Evolutionary conservation across 148 eudicot genomes (phyloP), one percentile per base, ranked within the genome.

Genomic region (Cornus florida): DNA sequence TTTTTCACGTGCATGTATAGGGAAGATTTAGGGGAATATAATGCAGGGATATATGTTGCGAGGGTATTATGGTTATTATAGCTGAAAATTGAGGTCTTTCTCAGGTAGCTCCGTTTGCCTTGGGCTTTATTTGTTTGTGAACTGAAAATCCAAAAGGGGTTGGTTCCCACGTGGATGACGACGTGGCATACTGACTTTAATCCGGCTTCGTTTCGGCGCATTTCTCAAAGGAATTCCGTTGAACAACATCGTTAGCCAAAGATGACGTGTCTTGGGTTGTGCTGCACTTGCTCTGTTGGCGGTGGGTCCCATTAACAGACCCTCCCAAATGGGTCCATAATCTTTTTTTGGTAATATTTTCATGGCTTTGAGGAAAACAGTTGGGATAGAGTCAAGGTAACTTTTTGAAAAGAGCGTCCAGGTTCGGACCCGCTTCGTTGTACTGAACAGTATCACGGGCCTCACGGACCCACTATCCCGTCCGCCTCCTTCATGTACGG

Each of bases 361-460:
- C 6, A 39, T 17, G 7, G 22, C 3, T 7, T 33, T 11, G 43
- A 20, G 19, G 33, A 13, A 41, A 24, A 28, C 6, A 24, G 17
- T 7, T 20, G 10, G 35, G 67, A 20, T 7, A n/a, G 32, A 24
- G 32, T 10, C 3, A 12, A 14, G 53, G 43, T 4, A 20, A 10
- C 31, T 41, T n/a, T 71, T 71, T 71, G 1, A 3, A 32, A 28
- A 43, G 5, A 48, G 8, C 3, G 82, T 46, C 82, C 23, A 79
- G 82, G 78, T 74, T 80, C 69, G 72, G 69, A 80, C 10, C 64
- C 19, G 73, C 82, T 73, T 66, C 65, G 77, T 57, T 67, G 78
- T 74, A 74, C 67, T 50, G 19, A 50, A 56, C 66, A 17, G 22
- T 53, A 24, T 73, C 76, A 73, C 75, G 75, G 75, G 22, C 35